phyloP scores from a whole-genome alignment of 2,329 filamentous ascomycete genomes.

The Lachnellula occidentalis region DNA sequence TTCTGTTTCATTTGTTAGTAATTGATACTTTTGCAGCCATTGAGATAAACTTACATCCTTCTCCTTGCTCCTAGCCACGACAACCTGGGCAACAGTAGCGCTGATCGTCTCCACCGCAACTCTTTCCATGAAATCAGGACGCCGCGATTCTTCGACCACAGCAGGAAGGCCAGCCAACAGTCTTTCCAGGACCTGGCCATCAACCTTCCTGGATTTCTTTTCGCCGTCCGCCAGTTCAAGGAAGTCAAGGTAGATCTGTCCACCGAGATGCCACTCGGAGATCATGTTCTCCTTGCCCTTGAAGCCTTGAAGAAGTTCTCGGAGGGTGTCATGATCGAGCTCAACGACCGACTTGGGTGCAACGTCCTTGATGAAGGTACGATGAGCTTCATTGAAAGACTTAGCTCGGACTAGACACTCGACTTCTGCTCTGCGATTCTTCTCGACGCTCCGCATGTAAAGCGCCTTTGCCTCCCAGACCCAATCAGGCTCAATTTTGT shows the following conservation, averaged over 20 bases:
- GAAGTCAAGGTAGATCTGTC: slow-evolving; percentile 69
- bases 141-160: slow-evolving; percentile 34
- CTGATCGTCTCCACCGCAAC: slow-evolving; percentile 82
- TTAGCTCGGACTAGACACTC: slow-evolving; percentile 73
- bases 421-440: slow-evolving; percentile 66
- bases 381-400: slow-evolving; percentile 75
- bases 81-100: slow-evolving; percentile 61
- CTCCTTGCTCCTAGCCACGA: slow-evolving; percentile 49
- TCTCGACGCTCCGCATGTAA: slow-evolving; percentile 67
- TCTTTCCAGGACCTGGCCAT: slow-evolving; percentile 47
- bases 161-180: slow-evolving; percentile 52
- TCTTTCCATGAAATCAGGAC: slow-evolving; percentile 47
- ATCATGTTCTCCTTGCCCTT: slow-evolving; percentile 56
- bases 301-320: slow-evolving; percentile 67
- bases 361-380: slow-evolving; percentile 73
- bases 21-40: background rate
- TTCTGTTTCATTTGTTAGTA: slow-evolving; percentile 32
- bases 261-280: slow-evolving; percentile 70
- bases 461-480: slow-evolving; percentile 84
- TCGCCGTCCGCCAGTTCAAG: slow-evolving; percentile 45
- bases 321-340: slow-evolving; percentile 67
- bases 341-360: slow-evolving; percentile 79
- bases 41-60: slow-evolving; percentile 45
- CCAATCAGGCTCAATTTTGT: slow-evolving; percentile 71
- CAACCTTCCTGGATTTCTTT: slow-evolving; percentile 34